Evolutionary conservation across 352 stramenopile genomes (phyloP).

Genomic region (Chrysophaeum taylorii): DNA sequence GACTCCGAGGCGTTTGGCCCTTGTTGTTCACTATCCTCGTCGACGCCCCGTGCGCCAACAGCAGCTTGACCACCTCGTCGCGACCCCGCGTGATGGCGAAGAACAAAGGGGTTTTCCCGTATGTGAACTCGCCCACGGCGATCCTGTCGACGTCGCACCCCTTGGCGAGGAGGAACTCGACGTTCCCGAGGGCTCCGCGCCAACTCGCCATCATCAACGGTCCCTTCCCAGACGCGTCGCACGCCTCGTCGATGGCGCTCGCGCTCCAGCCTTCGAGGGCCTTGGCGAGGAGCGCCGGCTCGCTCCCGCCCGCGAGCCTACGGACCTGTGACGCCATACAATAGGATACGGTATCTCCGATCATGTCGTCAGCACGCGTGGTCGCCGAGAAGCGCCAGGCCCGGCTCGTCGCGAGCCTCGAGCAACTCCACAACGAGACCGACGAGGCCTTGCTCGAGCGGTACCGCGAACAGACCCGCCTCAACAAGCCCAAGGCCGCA

Average conservation of each 20-base stretch:
- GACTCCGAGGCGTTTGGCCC: slow-evolving; percentile 37
- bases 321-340: too few relatives aligned
- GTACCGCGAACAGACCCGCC: too few relatives aligned
- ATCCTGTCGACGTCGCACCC: slow-evolving; percentile 32
- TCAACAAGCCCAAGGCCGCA: too few relatives aligned
- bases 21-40: slow-evolving; percentile 57
- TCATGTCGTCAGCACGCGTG: too few relatives aligned
- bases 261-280: background rate
- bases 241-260: background rate
- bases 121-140: slow-evolving; percentile 27
- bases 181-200: slow-evolving; percentile 31
- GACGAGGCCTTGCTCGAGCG: too few relatives aligned
- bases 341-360: too few relatives aligned
- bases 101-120: slow-evolving; percentile 53
- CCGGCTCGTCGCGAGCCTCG: too few relatives aligned
- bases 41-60: slow-evolving; percentile 31
- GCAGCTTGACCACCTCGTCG: slow-evolving; percentile 34
- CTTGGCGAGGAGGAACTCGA: slow-evolving; percentile 23
- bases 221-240: slow-evolving; percentile 17
- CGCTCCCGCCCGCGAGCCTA: background rate
- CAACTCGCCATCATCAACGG: slow-evolving; percentile 36
- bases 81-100: slow-evolving; percentile 43
- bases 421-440: too few relatives aligned
- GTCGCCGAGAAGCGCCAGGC: too few relatives aligned
- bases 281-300: background rate